Conservation (phyloP, 257 asterid species). For the Primulina huaijiensis region DNA sequence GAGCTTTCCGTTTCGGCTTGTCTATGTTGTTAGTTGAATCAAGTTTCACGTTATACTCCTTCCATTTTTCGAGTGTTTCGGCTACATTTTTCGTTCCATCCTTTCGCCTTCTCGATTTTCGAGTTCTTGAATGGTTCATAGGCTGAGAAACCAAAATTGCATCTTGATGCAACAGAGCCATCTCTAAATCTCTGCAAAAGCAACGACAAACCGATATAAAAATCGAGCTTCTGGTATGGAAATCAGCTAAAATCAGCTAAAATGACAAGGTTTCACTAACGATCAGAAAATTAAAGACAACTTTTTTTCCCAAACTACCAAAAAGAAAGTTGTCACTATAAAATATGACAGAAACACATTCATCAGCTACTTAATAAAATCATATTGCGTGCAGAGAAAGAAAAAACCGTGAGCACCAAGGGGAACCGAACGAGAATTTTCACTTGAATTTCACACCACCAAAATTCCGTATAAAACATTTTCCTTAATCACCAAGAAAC, state of each 20-base stretch:
- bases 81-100: constrained; percentile 35
- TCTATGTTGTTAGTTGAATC: constrained; percentile 21
- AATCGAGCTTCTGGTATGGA: neutral
- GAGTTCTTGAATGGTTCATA: constrained; percentile 26
- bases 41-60: constrained; percentile 40
- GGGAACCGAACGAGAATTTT: too few relatives aligned
- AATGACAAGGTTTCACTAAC: neutral
- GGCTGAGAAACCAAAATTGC: constrained; percentile 18
- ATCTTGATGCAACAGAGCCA: constrained; percentile 26
- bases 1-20: constrained; percentile 37
- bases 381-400: neutral
- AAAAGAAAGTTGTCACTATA: neutral
- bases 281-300: neutral
- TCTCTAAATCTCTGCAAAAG: constrained; percentile 24
- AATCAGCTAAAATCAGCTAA: neutral
- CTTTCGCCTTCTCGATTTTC: constrained; percentile 45
- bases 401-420: too few relatives aligned
- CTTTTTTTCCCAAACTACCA: neutral
- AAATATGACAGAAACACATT: neutral
- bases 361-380: neutral
- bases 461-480: too few relatives aligned
- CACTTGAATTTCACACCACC: too few relatives aligned
- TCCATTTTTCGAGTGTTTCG: constrained; percentile 53
- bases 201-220: neutral
- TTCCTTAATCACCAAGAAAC: too few relatives aligned